A percentile compares a stretch with the other conserved stretches of the same genome.
Conservation (phyloP, 768 basidiomycete species). For the Lentinula aciculospora region DNA sequence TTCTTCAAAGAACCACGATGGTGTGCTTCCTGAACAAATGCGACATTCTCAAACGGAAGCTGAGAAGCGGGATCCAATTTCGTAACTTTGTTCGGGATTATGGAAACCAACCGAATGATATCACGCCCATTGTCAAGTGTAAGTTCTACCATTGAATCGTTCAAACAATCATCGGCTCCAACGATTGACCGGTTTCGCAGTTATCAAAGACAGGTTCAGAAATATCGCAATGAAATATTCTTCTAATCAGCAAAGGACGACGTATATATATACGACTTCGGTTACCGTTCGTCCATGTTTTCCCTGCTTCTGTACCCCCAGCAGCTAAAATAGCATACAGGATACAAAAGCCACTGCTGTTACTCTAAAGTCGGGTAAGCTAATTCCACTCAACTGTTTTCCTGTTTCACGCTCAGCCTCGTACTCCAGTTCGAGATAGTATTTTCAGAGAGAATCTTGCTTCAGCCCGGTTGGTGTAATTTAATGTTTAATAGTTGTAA, state of each 20-base stretch:
- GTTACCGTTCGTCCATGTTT: conserved; percentile 41
- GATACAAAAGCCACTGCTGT: conserved; percentile 51
- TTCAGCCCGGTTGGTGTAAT: conserved; percentile 36
- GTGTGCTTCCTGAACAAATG: conserved; percentile 75
- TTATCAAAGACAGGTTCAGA: conserved; percentile 48
- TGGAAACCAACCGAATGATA: conserved; percentile 58
- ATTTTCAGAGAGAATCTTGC: conserved; percentile 48
- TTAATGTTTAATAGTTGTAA: not conserved
- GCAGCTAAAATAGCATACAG: conserved; percentile 21
- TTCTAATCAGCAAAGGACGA: conserved; percentile 42
- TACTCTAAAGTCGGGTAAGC: conserved; percentile 43
- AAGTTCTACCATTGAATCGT: conserved; percentile 19
- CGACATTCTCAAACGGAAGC: conserved; percentile 51
- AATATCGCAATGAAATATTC: conserved; percentile 37
- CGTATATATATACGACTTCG: conserved; percentile 56
- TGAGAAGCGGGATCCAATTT: conserved; percentile 42
- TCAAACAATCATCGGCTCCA: not conserved
- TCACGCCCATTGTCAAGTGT: conserved; percentile 50
- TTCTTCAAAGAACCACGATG: conserved; percentile 56
- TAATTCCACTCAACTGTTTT: not conserved
- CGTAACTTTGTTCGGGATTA: conserved; percentile 54
- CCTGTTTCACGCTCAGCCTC: not conserved
- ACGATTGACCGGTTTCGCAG: conserved; percentile 11
- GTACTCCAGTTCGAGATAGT: conserved; percentile 41
- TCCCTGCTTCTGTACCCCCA: not conserved